A percentile compares a stretch with the other conserved stretches of the same genome.
These are phyloP conservation scores for Microbotryomycetes sp. DNA, from an alignment of 1,284 basidiomycete species.

Conservation along the genomic window DNA sequence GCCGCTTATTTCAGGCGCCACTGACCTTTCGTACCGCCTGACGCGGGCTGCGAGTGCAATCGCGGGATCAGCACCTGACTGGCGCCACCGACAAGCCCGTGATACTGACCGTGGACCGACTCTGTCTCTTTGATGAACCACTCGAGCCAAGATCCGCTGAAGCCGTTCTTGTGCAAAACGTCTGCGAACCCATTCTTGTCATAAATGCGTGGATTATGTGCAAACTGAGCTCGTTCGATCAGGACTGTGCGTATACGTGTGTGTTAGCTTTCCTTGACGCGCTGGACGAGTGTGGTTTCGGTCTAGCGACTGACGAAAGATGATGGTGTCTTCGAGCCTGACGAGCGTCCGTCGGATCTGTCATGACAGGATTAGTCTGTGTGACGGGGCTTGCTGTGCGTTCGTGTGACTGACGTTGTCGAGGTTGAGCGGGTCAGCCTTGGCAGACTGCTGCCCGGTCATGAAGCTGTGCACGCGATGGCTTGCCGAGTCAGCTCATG, in stretches of 20 bases:
- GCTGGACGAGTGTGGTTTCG: too few relatives aligned
- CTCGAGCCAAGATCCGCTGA: slow-evolving; percentile 82
- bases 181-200: slow-evolving; percentile 53
- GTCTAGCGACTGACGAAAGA: slow-evolving; percentile 61
- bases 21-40: slow-evolving; percentile 77
- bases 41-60: slow-evolving; percentile 63
- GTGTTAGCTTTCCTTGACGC: too few relatives aligned
- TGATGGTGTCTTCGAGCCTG: slow-evolving; percentile 95
- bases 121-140: slow-evolving; percentile 97
- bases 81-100: slow-evolving; percentile 15
- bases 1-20: background rate
- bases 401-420: slow-evolving; percentile 8
- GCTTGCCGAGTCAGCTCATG: background rate
- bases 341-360: slow-evolving; percentile 74
- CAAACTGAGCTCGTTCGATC: slow-evolving; percentile 96
- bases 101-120: slow-evolving; percentile 73
- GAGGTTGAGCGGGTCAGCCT: slow-evolving; percentile 23
- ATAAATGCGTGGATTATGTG: slow-evolving; percentile 88
- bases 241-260: slow-evolving; percentile 47
- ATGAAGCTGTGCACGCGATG: slow-evolving; percentile 14
- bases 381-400: background rate
- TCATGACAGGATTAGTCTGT: background rate
- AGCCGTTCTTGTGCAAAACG: slow-evolving; percentile 57
- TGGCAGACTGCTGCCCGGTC: slow-evolving; percentile 2
- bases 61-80: background rate